Conservation (phyloP, 179 eudicot species). For the Carnegiea gigantea region DNA sequence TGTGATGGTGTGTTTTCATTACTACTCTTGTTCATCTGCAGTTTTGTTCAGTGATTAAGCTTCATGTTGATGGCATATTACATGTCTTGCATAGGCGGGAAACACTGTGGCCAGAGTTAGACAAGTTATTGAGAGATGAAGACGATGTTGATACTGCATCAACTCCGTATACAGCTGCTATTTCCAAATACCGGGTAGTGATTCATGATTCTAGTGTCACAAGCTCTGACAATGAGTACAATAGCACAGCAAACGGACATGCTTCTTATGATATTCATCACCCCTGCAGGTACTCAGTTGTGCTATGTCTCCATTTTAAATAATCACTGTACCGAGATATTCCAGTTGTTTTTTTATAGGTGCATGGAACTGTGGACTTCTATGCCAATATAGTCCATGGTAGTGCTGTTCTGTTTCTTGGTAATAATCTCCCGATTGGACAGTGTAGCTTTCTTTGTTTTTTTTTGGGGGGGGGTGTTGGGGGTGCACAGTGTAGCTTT, state of each 20-base stretch:
- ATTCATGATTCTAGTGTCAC: constrained; percentile 46
- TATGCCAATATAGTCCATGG: not conserved
- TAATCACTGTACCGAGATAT: not conserved
- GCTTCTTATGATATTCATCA: constrained; percentile 76
- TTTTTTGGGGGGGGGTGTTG: too few relatives aligned
- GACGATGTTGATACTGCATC: constrained; percentile 52
- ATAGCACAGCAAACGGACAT: constrained; percentile 56
- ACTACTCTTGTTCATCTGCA: not conserved
- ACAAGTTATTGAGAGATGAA: constrained; percentile 63
- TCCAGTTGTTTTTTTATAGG: not conserved
- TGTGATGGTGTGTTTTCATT: not conserved
- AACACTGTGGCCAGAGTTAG: constrained; percentile 82
- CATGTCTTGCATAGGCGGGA: constrained; percentile 55
- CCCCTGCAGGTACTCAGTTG: constrained; percentile 69
- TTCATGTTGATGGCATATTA: constrained; percentile 8
- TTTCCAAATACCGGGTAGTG: constrained; percentile 70
- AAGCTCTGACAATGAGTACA: constrained; percentile 35
- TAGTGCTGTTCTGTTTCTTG: not conserved
- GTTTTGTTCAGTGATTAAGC: constrained; percentile 4
- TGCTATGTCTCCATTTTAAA: constrained; percentile 11
- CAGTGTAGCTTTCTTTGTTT: too few relatives aligned
- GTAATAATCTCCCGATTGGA: not conserved
- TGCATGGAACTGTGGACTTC: not conserved
- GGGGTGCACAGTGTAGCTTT: not conserved
- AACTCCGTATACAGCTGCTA: constrained; percentile 87